Base-by-base conservation (phyloP, 2,329 filamentous ascomycete genomes). In the Ophiostoma sp. region DNA sequence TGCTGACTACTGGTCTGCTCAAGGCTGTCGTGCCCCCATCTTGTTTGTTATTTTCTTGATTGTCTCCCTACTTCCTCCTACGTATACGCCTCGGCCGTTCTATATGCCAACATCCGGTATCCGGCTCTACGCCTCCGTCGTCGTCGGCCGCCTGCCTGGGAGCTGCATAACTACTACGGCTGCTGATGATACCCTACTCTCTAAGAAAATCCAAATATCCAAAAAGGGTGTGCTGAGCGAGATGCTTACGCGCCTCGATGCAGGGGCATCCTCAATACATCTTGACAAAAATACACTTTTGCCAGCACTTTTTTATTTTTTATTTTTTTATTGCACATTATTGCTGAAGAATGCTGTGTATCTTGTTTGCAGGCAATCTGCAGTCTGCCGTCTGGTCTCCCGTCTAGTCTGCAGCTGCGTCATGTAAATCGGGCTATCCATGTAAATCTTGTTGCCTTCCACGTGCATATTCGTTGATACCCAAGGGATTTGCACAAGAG, bases 401-500 rank as follows among this genome's bases (percentile, higher is more conserved):
- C 13, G n/a, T 23, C n/a, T 57, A 27, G n/a, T 23, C n/a, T 57
- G 52, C 52, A 57, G 52, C 44, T 57, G 52, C 52, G 52, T 11
- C 23, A 57, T 57, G 52, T 48, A n/a, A 4, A 27, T 57, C 52
- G 52, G 44, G 44, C 44, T 48, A 20, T 44, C 44, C 5, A 8
- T 48, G 44, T 7, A 23, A 27, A 57, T 57, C 23, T 27, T 27
- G 6, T 62, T 33, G 57, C 57, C 57, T 35, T 62, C 57, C 57
- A 27, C 52, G 27, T 62, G 57, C 57, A 62, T 62, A 62, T 31
- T 23, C 57, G 7, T 62, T 62, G 57, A 62, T 62, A 62, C 23
- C 57, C 57, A 62, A 62, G 27, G 57, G 27, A 33, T 48, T 48
- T 48, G 27, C n/a, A 33, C 27, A 62, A 60, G 15, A 33, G 13